phyloP scores from a whole-genome alignment of 192 early-diverging fungal genomes.

The Coemansia sp. region DNA sequence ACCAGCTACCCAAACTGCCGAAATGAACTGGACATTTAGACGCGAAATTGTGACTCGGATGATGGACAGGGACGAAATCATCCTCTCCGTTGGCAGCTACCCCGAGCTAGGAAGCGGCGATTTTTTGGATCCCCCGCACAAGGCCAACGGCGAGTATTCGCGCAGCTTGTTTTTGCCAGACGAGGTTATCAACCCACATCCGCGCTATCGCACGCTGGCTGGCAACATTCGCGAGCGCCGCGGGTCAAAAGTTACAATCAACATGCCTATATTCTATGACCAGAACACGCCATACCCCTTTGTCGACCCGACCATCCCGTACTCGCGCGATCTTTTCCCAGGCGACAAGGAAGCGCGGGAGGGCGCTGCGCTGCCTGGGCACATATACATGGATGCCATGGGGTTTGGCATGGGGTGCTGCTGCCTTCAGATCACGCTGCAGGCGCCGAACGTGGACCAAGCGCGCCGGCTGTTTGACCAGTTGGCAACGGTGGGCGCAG shows the following conservation, averaged over 20 bases:
- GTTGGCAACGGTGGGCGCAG: conserved; percentile 82
- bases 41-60: conserved; percentile 62
- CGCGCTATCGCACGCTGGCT: conserved; percentile 87
- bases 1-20: no score
- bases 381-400: conserved; percentile 99
- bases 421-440: conserved; percentile 97
- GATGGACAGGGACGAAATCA: conserved; percentile 67
- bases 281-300: conserved; percentile 85
- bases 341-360: conserved; percentile 68
- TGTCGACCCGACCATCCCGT: conserved; percentile 66
- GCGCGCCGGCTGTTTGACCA: conserved; percentile 93
- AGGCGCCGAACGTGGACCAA: conserved; percentile 88
- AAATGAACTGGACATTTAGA: no score
- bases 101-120: conserved; percentile 83
- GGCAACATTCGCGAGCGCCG: conserved; percentile 91
- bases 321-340: conserved; percentile 56
- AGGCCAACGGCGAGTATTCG: conserved; percentile 63
- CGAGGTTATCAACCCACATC: conserved; percentile 90
- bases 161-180: conserved; percentile 90
- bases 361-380: conserved; percentile 77
- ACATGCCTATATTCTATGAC: conserved; percentile 94
- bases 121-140: conserved; percentile 68
- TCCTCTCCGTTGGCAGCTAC: conserved; percentile 81
- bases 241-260: conserved; percentile 91
- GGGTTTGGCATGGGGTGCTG: conserved; percentile 98